Percentiles rank a stretch among this genome's conserved stretches.
Conservation (phyloP, 2,329 filamentous ascomycete species). For the Fusarium veterinarium region DNA sequence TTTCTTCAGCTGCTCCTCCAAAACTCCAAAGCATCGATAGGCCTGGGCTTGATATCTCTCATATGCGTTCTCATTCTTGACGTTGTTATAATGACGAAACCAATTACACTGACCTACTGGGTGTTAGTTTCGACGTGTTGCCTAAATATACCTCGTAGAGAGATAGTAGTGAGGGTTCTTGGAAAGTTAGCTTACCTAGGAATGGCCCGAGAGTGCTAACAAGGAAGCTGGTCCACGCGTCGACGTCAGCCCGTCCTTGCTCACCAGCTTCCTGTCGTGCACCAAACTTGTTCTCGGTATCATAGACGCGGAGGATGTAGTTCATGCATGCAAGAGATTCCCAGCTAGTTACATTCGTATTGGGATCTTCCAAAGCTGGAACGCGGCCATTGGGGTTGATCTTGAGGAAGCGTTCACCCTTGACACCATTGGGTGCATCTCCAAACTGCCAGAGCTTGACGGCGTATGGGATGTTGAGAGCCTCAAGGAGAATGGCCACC, state of each 20-base stretch:
- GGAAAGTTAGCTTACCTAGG: not conserved
- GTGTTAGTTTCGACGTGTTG: no score
- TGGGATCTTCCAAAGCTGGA: slow-evolving; percentile 48
- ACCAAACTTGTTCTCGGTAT: slow-evolving; percentile 24
- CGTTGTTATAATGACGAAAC: slow-evolving; percentile 14
- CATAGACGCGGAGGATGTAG: slow-evolving; percentile 37
- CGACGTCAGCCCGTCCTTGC: slow-evolving; percentile 14
- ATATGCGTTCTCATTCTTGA: slow-evolving; percentile 21
- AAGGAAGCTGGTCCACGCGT: slow-evolving; percentile 24
- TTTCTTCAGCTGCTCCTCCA: slow-evolving; percentile 17
- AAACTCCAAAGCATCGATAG: slow-evolving; percentile 5
- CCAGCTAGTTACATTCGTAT: slow-evolving; percentile 47
- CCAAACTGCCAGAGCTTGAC: slow-evolving; percentile 25
- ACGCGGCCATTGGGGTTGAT: slow-evolving; percentile 50
- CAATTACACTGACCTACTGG: slow-evolving; percentile 12
- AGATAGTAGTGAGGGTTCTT: no score
- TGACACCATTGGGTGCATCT: slow-evolving; percentile 28
- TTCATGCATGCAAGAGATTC: slow-evolving; percentile 38
- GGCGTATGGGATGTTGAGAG: slow-evolving; percentile 47
- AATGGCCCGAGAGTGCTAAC: slow-evolving; percentile 11
- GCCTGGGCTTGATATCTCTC: slow-evolving; percentile 12
- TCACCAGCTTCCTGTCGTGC: slow-evolving; percentile 1
- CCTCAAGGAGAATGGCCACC: slow-evolving; percentile 46
- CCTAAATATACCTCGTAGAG: no score
- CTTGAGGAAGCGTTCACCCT: slow-evolving; percentile 42